Evolutionary conservation across 345 rosid species (phyloP).

Genomic region (Gossypium herbaceum): DNA sequence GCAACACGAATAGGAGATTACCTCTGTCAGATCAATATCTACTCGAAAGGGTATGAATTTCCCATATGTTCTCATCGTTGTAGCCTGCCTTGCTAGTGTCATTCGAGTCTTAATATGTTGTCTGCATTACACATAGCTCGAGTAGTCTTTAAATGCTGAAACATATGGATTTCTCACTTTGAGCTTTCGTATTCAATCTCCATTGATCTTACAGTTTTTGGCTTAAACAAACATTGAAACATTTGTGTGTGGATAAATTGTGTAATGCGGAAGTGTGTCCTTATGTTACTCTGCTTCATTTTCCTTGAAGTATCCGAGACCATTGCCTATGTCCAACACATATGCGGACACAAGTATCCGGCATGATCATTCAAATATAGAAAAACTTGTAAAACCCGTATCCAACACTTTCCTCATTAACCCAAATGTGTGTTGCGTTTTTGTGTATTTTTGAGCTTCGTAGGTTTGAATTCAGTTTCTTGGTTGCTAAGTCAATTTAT

Average conservation of each 20-base stretch:
- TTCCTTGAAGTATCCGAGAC: neutral
- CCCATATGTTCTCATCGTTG: neutral
- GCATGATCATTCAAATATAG: neutral
- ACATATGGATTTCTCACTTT: neutral
- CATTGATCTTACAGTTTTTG: neutral
- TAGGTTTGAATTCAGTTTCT: neutral
- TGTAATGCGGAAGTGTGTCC: neutral
- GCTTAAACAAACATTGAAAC: neutral
- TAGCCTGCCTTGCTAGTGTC: neutral
- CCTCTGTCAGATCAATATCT: conserved; percentile 46
- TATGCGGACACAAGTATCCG: neutral
- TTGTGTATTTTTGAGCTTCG: neutral
- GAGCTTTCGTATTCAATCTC: neutral
- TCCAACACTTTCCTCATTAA: neutral
- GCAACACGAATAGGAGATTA: conserved; percentile 48
- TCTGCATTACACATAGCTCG: neutral
- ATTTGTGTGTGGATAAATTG: neutral
- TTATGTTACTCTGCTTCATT: neutral
- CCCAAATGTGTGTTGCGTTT: neutral
- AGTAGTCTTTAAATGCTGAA: neutral
- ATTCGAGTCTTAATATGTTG: neutral
- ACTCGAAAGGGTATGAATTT: conserved; percentile 54
- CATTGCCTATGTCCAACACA: neutral
- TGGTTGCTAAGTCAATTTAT: conserved; percentile 1
- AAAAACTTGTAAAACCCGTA: neutral